These are phyloP conservation scores for Hibiscus tridactylites DNA, from an alignment of 345 rosid species.

Conservation along the genomic window DNA sequence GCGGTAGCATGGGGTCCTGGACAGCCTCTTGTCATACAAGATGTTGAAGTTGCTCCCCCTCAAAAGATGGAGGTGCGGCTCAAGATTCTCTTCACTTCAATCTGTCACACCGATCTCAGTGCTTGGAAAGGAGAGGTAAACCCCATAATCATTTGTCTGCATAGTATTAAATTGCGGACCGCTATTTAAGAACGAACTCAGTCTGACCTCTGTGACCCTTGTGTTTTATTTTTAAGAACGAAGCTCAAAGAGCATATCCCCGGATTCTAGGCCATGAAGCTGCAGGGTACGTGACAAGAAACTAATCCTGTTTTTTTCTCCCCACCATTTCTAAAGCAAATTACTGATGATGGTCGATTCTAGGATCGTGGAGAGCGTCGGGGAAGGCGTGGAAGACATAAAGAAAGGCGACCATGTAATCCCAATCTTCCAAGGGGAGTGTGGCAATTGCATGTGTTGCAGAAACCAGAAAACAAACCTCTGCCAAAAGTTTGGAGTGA, in stretches of 20 bases:
- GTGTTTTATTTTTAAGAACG: conserved; percentile 27
- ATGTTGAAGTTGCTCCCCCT: conserved; percentile 61
- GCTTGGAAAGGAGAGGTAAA: conserved; percentile 56
- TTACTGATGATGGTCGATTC: background rate
- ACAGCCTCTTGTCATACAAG: conserved; percentile 44
- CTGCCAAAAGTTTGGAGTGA: conserved; percentile 34
- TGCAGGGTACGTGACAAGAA: conserved; percentile 38
- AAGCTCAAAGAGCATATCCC: conserved; percentile 55
- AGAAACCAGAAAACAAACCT: conserved; percentile 32
- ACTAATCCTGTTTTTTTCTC: too few species aligned
- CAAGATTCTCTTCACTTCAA: conserved; percentile 46
- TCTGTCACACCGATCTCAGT: conserved; percentile 64
- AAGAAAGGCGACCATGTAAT: conserved; percentile 58
- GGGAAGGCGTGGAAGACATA: conserved; percentile 51
- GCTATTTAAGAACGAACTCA: too few species aligned
- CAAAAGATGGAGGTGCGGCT: conserved; percentile 55
- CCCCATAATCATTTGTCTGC: background rate
- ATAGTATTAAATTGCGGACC: background rate
- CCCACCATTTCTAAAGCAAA: too few species aligned
- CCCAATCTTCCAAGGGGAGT: conserved; percentile 61
- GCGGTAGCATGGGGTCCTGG: conserved; percentile 50
- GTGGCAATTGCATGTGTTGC: conserved; percentile 49
- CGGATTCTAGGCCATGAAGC: conserved; percentile 73
- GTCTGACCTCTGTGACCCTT: too few species aligned
- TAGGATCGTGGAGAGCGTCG: conserved; percentile 60